Evolutionary conservation across 208 protist species (phyloP).

Genomic region (Wallacemonas collosoma): DNA sequence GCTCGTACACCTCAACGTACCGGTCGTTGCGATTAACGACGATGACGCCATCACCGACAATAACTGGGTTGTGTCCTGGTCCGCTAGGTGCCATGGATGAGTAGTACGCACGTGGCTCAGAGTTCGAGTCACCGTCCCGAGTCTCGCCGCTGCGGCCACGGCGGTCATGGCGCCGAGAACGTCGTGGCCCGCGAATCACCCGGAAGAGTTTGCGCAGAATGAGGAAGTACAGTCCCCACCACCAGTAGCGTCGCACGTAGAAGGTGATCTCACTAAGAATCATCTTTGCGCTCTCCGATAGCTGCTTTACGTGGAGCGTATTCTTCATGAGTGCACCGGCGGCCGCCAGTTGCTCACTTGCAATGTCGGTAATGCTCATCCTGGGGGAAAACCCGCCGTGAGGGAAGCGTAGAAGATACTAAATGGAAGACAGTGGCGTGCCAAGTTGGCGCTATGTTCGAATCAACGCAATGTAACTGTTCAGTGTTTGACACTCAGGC

Average conservation of each 20-base stretch:
- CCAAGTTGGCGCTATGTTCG: too few species aligned
- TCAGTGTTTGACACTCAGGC: too few species aligned
- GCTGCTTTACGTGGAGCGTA: conserved; percentile 18
- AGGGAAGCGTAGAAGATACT: too few species aligned
- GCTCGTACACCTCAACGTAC: conserved; percentile 65
- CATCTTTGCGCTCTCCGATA: conserved; percentile 17
- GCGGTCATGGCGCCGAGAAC: conserved; percentile 6
- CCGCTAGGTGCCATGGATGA: conserved; percentile 1
- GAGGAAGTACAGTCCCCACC: conserved; percentile 39
- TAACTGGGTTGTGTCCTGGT: conserved; percentile 31
- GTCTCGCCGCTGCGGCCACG: conserved; percentile 3
- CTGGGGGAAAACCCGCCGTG: background rate
- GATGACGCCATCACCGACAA: conserved; percentile 56
- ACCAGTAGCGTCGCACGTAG: conserved; percentile 39
- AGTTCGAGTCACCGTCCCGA: conserved; percentile 6
- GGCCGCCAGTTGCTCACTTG: conserved; percentile 37
- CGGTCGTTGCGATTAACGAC: conserved; percentile 62
- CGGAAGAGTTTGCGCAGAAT: conserved; percentile 40
- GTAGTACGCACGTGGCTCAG: conserved; percentile 10
- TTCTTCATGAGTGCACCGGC: conserved; percentile 21
- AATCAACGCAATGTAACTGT: too few species aligned
- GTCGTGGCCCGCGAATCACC: conserved; percentile 12
- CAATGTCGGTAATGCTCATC: conserved; percentile 23
- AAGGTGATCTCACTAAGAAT: conserved; percentile 23
- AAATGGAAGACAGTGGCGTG: too few species aligned